Evolutionary conservation across 1,139 yeast genomes (phyloP).

Genomic region (Blastobotrys malaysiensis): DNA sequence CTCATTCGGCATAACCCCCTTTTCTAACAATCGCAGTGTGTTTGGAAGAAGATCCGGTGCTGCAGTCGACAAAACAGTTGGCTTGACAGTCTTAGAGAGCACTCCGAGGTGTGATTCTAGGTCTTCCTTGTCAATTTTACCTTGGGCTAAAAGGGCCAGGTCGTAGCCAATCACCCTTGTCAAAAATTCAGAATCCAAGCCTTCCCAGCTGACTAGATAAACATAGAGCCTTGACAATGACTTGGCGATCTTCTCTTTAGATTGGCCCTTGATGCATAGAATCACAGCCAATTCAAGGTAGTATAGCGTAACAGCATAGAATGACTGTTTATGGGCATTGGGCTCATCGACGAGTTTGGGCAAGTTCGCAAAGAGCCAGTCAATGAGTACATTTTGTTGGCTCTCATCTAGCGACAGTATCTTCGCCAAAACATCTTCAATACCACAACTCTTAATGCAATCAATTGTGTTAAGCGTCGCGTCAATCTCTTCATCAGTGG

Average conservation of each 20-base stretch:
- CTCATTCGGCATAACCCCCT: neutral
- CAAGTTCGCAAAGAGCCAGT: slow-evolving; percentile 22
- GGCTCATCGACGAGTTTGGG: slow-evolving; percentile 26
- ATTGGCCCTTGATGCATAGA: slow-evolving; percentile 5
- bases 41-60: neutral
- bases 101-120: neutral
- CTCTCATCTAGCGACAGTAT: slow-evolving; percentile 11
- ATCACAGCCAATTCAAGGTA: slow-evolving; percentile 23
- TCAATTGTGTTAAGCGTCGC: slow-evolving; percentile 77
- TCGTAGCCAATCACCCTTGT: slow-evolving; percentile 25
- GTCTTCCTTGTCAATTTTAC: neutral
- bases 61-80: neutral
- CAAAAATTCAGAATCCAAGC: slow-evolving; percentile 29
- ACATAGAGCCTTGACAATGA: slow-evolving; percentile 15
- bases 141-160: slow-evolving; percentile 30
- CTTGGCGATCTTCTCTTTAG: slow-evolving; percentile 13
- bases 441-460: slow-evolving; percentile 64
- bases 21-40: neutral
- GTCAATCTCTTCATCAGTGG: slow-evolving; percentile 87
- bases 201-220: slow-evolving; percentile 23
- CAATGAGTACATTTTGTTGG: slow-evolving; percentile 12
- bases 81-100: neutral
- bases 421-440: slow-evolving; percentile 45
- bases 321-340: slow-evolving; percentile 18
- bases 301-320: slow-evolving; percentile 22